Evolutionary conservation across 441 rosid genomes (phyloP).

Genomic region (Eruca vesicaria): DNA sequence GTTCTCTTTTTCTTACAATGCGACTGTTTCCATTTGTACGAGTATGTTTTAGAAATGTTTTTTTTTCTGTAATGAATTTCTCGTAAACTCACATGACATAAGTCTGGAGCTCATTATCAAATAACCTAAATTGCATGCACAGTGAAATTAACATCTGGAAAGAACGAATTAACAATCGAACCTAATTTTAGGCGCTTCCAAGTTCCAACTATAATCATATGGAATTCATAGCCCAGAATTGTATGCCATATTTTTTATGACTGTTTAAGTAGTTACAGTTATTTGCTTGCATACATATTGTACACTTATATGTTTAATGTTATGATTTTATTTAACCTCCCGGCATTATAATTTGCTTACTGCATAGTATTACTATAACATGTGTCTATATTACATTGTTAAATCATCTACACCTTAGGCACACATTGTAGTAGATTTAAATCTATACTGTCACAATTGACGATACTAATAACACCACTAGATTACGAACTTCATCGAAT

Average conservation of each 20-base stretch:
- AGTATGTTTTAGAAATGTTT: neutral
- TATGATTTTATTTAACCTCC: neutral
- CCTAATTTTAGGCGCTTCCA: neutral
- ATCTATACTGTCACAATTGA: neutral
- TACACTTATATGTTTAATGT: neutral
- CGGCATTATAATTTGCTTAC: neutral
- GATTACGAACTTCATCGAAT: neutral
- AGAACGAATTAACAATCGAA: neutral
- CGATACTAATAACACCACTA: neutral
- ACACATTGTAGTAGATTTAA: neutral
- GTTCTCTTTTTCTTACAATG: conserved; percentile 30
- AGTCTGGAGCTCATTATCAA: neutral
- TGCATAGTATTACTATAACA: neutral
- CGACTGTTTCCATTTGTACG: conserved; percentile 18
- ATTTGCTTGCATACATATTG: neutral
- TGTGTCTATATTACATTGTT: neutral
- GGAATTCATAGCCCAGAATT: neutral
- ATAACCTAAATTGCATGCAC: neutral
- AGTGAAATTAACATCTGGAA: neutral
- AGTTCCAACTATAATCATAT: neutral
- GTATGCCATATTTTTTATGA: neutral
- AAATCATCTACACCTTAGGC: neutral
- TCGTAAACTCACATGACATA: neutral
- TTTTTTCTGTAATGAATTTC: neutral
- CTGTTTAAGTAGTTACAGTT: neutral